These are phyloP conservation scores for Wallacemonas sp. DNA, from an alignment of 208 protist species.

Conservation along the genomic window DNA sequence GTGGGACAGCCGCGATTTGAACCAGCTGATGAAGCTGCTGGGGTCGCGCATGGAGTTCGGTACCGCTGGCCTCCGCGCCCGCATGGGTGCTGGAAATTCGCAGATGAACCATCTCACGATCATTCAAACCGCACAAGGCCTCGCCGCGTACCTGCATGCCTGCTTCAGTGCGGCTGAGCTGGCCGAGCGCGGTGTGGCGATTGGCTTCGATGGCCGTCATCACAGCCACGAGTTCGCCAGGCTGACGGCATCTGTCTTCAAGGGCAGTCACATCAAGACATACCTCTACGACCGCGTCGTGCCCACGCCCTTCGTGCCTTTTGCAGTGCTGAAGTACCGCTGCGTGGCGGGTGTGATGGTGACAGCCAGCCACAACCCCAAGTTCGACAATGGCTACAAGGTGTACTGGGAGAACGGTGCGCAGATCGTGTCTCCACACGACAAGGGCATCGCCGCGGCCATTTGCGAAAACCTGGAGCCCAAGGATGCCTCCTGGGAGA, in stretches of 20 bases:
- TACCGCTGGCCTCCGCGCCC: conserved; percentile 93
- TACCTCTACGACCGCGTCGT: conserved; percentile 83
- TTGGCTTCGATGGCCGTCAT: conserved; percentile 96
- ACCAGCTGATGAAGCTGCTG: conserved; percentile 67
- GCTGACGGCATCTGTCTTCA: conserved; percentile 87
- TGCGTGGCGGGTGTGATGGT: conserved; percentile 95
- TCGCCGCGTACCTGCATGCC: conserved; percentile 53
- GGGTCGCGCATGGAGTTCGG: conserved; percentile 92
- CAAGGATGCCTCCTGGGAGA: conserved; percentile 60
- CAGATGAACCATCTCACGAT: conserved; percentile 97
- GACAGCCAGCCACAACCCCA: conserved; percentile 99
- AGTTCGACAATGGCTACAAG: conserved; percentile 99
- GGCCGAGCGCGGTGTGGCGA: conserved; percentile 62
- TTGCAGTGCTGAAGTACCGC: conserved; percentile 47
- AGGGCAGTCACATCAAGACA: conserved; percentile 72
- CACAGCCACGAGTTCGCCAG: conserved; percentile 89
- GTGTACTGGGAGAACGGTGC: conserved; percentile 96
- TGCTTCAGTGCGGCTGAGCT: conserved; percentile 35
- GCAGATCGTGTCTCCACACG: conserved; percentile 95
- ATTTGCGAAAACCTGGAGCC: conserved; percentile 91
- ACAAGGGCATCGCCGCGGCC: conserved; percentile 85
- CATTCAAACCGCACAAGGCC: conserved; percentile 93
- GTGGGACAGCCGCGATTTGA: conserved; percentile 19
- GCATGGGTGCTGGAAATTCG: conserved; percentile 93
- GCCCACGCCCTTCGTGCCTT: conserved; percentile 94